Conservation (phyloP, 192 early-diverging fungal genomes). For the Geosiphon pyriformis region DNA sequence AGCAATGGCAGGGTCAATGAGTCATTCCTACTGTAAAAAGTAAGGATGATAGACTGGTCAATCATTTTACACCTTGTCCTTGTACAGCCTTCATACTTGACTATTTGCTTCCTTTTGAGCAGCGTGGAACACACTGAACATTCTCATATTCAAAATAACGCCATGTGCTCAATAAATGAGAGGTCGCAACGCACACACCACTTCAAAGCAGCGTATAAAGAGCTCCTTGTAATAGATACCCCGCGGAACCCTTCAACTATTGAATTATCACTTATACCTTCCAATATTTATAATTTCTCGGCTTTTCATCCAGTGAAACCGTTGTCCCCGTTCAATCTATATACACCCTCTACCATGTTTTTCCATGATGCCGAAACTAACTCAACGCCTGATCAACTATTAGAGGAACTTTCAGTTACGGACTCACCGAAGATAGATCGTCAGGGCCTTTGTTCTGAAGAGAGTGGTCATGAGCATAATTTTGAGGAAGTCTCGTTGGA, state of each 20-base stretch:
- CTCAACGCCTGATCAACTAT: neutral
- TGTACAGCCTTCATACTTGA: too few relatives aligned
- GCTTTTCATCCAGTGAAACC: neutral
- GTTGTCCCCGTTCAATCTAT: neutral
- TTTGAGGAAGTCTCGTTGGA: constrained; percentile 6
- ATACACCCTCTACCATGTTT: constrained; percentile 2
- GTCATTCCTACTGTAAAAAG: too few relatives aligned
- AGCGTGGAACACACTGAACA: too few relatives aligned
- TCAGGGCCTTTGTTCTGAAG: neutral
- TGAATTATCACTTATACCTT: neutral
- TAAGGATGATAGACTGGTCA: too few relatives aligned
- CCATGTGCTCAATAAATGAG: constrained; percentile 4
- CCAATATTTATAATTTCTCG: neutral
- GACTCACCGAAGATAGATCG: neutral
- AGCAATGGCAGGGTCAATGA: too few relatives aligned
- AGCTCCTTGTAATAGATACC: neutral
- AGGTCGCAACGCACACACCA: neutral
- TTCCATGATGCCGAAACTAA: neutral
- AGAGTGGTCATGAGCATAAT: neutral
- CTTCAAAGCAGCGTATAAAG: constrained; percentile 7
- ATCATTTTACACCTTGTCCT: too few relatives aligned
- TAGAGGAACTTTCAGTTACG: neutral
- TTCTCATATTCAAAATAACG: too few relatives aligned
- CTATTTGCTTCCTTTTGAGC: too few relatives aligned
- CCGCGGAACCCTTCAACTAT: constrained; percentile 4